phyloP scores from a whole-genome alignment of 768 basidiomycete genomes.

The Boletales sp. region DNA sequence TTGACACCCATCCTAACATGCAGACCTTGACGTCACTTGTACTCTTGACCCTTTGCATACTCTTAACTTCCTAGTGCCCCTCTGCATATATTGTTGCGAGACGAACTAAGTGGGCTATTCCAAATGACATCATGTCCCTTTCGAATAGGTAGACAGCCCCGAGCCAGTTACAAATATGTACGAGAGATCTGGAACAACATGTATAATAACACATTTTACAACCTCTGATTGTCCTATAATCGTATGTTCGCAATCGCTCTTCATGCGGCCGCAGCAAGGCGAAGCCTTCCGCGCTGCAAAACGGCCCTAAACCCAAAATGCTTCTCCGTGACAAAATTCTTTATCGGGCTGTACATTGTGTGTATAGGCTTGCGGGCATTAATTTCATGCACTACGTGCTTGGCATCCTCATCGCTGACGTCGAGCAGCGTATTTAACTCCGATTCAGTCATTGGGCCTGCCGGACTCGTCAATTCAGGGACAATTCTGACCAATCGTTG shows the following conservation, averaged over 20 bases:
- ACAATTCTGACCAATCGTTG: neutral
- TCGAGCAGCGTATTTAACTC: neutral
- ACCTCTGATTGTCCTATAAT: too few species aligned
- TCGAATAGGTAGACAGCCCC: too few species aligned
- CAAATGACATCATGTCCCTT: too few species aligned
- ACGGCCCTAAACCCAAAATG: constrained; percentile 11
- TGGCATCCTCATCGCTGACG: constrained; percentile 7
- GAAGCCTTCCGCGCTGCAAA: constrained; percentile 4
- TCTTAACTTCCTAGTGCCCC: too few species aligned
- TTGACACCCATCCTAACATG: too few species aligned
- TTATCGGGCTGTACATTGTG: constrained; percentile 12
- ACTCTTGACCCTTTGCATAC: too few species aligned
- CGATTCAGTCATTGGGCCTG: neutral
- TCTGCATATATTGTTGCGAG: too few species aligned
- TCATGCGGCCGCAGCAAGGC: neutral
- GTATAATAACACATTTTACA: too few species aligned
- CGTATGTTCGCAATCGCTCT: neutral
- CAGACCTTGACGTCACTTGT: too few species aligned
- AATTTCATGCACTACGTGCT: constrained; percentile 7
- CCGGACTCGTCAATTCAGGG: neutral
- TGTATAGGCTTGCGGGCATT: constrained; percentile 15
- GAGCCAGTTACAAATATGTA: too few species aligned
- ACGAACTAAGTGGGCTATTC: too few species aligned
- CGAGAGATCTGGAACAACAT: too few species aligned
- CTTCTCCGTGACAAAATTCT: constrained; percentile 8